A percentile compares a stretch with the other conserved stretches of the same genome.
Evolutionary conservation across 495 filamentous ascomycete species (phyloP).

Genomic region (Mytilinidion resinicola): DNA sequence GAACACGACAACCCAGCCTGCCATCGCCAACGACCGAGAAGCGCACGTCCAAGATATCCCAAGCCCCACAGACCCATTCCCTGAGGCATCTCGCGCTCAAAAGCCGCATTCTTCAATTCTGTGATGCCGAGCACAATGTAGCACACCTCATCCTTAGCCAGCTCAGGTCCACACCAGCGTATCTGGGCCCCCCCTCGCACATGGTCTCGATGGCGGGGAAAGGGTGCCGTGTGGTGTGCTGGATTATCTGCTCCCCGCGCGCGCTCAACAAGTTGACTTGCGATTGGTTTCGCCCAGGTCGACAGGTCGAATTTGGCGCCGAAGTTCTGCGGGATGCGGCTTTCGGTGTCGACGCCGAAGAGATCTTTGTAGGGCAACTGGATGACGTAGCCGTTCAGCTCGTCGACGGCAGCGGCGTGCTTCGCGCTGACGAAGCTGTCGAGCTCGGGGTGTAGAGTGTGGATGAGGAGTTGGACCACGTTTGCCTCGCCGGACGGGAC

Average conservation of each 20-base stretch:
- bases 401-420: constrained; percentile 17
- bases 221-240: constrained; percentile 14
- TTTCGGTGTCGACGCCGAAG: constrained; percentile 25
- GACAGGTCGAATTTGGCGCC: constrained; percentile 29
- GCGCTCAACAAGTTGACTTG: constrained; percentile 25
- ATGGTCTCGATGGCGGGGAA: constrained; percentile 18
- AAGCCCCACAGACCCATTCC: too few species aligned
- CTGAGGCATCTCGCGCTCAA: constrained; percentile 23
- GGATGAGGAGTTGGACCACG: constrained; percentile 23
- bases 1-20: too few species aligned
- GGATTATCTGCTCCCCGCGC: constrained; percentile 25
- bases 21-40: too few species aligned
- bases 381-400: constrained; percentile 29
- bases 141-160: constrained; percentile 5
- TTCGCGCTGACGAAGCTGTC: constrained; percentile 23
- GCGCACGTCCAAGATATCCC: too few species aligned
- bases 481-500: constrained; percentile 19
- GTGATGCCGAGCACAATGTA: constrained; percentile 26
- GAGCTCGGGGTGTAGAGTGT: constrained; percentile 26
- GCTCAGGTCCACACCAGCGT: constrained; percentile 16
- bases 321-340: constrained; percentile 27
- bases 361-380: constrained; percentile 27
- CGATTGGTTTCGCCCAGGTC: constrained; percentile 23
- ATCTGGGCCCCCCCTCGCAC: constrained; percentile 18
- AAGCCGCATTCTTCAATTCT: constrained; percentile 26